Percentiles rank a stretch among this genome's conserved stretches.
phyloP scores from a whole-genome alignment of 352 stramenopile species.

The Phytophthora rubi region DNA sequence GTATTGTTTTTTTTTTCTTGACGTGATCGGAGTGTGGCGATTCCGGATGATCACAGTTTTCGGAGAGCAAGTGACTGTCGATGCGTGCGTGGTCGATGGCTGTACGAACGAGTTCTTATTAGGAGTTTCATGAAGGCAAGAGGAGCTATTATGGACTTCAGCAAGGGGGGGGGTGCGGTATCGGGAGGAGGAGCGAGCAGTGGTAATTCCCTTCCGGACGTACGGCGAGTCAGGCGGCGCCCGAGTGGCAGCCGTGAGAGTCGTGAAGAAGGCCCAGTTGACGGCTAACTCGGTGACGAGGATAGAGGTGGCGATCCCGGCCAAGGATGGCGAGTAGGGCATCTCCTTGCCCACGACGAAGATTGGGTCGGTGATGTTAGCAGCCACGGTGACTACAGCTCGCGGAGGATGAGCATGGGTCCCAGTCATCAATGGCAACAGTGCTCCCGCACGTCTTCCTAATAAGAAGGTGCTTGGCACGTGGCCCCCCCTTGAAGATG shows the following conservation, averaged over 20 bases:
- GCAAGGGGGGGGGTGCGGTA: too few species aligned
- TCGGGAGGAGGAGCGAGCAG: too few species aligned
- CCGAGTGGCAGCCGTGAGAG: background rate
- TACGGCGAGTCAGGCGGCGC: background rate
- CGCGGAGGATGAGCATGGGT: conserved; percentile 2
- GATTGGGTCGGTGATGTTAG: conserved; percentile 6
- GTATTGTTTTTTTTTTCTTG: too few species aligned
- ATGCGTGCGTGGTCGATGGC: too few species aligned
- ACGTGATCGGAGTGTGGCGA: too few species aligned
- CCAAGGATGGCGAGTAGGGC: background rate
- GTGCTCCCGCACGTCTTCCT: background rate
- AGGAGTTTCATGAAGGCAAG: too few species aligned
- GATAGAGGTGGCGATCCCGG: background rate
- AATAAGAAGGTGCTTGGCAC: too few species aligned
- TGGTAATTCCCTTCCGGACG: background rate
- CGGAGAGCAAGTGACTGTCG: too few species aligned
- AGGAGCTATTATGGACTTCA: too few species aligned
- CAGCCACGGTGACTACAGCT: conserved; percentile 10
- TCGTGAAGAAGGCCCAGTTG: background rate
- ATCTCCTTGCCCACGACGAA: background rate
- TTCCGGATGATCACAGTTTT: too few species aligned
- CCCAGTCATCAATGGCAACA: conserved; percentile 17
- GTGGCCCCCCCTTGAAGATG: conserved; percentile 7
- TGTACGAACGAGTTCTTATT: too few species aligned
- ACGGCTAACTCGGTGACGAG: background rate